Conservation (phyloP, 2,329 filamentous ascomycete genomes). For the Exophiala xenobiotica region DNA sequence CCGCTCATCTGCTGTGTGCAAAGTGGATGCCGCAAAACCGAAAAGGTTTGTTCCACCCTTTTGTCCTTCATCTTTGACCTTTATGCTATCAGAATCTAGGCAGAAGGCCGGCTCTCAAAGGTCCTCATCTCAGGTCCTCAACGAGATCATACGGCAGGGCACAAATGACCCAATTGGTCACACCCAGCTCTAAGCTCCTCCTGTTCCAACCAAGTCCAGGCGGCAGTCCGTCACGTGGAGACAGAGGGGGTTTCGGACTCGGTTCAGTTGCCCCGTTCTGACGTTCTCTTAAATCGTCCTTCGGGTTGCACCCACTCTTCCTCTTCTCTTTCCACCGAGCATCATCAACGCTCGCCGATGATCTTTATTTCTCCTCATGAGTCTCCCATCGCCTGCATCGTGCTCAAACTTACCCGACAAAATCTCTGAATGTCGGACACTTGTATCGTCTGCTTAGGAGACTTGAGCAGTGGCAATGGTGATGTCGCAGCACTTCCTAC, state of each 20-base stretch:
- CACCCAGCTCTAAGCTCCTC: neutral
- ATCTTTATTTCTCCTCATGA: constrained; percentile 15
- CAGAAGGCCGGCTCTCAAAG: neutral
- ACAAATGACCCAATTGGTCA: neutral
- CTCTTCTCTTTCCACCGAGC: constrained; percentile 18
- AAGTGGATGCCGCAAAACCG: neutral
- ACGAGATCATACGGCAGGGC: neutral
- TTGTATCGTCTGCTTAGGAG: constrained; percentile 71
- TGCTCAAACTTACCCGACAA: constrained; percentile 32
- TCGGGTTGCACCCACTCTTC: constrained; percentile 10
- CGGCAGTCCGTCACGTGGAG: neutral
- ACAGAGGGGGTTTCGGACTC: neutral
- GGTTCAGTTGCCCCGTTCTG: constrained; percentile 6
- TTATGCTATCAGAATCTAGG: neutral
- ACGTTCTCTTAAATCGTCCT: constrained; percentile 9
- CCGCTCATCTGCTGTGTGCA: neutral
- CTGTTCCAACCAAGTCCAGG: neutral
- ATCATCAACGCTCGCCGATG: constrained; percentile 16
- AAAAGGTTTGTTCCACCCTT: constrained; percentile 4
- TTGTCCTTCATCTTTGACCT: neutral
- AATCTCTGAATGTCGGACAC: constrained; percentile 56
- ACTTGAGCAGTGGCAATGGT: constrained; percentile 61
- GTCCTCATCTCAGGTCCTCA: too few relatives aligned
- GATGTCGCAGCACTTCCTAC: constrained; percentile 47
- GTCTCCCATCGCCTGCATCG: constrained; percentile 15